Percentiles rank a stretch among this genome's conserved stretches.
Evolutionary conservation across 2,329 filamentous ascomycete species (phyloP).

Genomic region (Paraconiothyrium brasiliense): DNA sequence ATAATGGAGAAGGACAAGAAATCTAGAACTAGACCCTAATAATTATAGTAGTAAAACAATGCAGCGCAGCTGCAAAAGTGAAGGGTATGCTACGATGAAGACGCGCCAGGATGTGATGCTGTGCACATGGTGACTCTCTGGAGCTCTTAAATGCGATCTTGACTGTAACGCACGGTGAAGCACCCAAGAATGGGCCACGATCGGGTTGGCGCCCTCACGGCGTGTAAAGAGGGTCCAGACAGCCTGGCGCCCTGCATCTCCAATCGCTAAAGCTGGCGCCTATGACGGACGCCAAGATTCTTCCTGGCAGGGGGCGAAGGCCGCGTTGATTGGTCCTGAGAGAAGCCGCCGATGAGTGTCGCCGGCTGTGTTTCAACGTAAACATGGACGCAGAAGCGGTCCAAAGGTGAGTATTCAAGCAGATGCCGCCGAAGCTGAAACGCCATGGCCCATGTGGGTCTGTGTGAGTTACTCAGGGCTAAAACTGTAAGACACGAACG

Average conservation of each 20-base stretch:
- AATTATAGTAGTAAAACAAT: constrained; percentile 21
- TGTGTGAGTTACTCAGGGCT: constrained; percentile 11
- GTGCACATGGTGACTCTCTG: constrained; percentile 10
- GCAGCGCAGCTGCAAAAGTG: constrained; percentile 21
- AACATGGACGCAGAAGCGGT: constrained; percentile 18
- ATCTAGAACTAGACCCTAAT: constrained; percentile 8
- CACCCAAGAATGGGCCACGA: constrained; percentile 8
- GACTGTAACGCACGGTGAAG: constrained; percentile 8
- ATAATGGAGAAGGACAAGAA: constrained; percentile 19
- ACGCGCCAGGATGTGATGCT: constrained; percentile 9
- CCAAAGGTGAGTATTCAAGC: constrained; percentile 19
- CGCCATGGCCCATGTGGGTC: constrained; percentile 7
- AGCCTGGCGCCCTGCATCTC: constrained; percentile 31
- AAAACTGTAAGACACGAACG: neutral
- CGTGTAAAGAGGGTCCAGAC: constrained; percentile 20
- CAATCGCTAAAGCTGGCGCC: constrained; percentile 40
- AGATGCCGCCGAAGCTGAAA: constrained; percentile 22
- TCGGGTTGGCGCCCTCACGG: constrained; percentile 18
- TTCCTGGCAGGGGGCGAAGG: constrained; percentile 18
- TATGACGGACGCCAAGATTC: constrained; percentile 33
- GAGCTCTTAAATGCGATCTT: constrained; percentile 15
- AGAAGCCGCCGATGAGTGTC: constrained; percentile 23
- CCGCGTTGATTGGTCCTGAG: constrained; percentile 36
- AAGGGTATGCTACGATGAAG: constrained; percentile 16
- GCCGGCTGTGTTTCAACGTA: constrained; percentile 26